These are phyloP conservation scores for Peterozyma toletana DNA, from an alignment of 805 yeast species.

Conservation along the genomic window DNA sequence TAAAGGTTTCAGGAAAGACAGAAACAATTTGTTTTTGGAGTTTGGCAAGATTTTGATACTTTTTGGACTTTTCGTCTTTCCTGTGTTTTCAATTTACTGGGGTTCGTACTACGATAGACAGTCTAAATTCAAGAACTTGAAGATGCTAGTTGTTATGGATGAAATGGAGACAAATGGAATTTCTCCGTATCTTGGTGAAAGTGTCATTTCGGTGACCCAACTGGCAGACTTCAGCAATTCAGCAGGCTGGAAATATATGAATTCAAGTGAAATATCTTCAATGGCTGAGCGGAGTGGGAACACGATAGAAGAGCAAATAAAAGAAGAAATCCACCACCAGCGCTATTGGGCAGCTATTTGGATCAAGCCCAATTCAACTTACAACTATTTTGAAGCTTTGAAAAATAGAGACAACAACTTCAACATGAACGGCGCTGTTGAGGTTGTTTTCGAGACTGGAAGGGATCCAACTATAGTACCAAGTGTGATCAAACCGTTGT, in stretches of 20 bases:
- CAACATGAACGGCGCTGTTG: no score
- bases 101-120: conserved; percentile 26
- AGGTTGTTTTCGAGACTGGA: conserved; percentile 51
- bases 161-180: conserved; percentile 14
- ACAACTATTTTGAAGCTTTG: conserved; percentile 28
- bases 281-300: conserved; percentile 22
- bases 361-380: conserved; percentile 44
- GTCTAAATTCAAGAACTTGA: conserved; percentile 20
- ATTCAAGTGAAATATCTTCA: conserved; percentile 18
- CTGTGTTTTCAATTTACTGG: conserved; percentile 36
- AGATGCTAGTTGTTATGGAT: conserved; percentile 28
- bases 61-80: conserved; percentile 28
- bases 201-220: conserved; percentile 15
- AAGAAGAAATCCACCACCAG: conserved; percentile 42
- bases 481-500: background rate
- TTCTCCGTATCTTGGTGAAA: conserved; percentile 9
- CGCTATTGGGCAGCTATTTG: conserved; percentile 52
- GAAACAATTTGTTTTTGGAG: conserved; percentile 7
- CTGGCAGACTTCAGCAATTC: conserved; percentile 10
- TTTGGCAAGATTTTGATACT: conserved; percentile 17
- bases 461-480: conserved; percentile 30
- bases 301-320: conserved; percentile 27
- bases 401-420: conserved; percentile 21
- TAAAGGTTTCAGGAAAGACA: conserved; percentile 13
- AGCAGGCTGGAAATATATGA: conserved; percentile 16